Evolutionary conservation across 164 flowering plant genomes (phyloP).

Genomic region (Dillenia turbinata): DNA sequence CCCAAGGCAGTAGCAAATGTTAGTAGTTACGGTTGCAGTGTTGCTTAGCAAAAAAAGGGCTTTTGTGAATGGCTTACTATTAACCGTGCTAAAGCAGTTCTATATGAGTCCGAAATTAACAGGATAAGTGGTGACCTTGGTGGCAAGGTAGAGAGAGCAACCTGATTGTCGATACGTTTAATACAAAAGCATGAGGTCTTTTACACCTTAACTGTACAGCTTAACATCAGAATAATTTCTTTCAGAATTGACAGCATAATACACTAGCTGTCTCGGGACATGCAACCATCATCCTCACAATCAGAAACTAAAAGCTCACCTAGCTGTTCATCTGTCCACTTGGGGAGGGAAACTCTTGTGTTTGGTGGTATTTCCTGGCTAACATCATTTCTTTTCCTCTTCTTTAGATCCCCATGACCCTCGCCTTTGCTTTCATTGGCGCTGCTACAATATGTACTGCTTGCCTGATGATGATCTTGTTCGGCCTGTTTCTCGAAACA

Average conservation of each 20-base stretch:
- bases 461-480: constrained; percentile 5
- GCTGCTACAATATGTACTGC: constrained; percentile 4
- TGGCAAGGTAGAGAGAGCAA: no score
- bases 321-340: constrained; percentile 83
- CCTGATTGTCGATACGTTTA: no score
- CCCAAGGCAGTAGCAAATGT: no score
- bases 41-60: no score
- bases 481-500: neutral
- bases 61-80: no score
- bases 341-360: constrained; percentile 30
- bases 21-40: no score
- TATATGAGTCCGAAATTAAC: no score
- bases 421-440: constrained; percentile 4
- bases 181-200: neutral
- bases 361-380: constrained; percentile 19
- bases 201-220: no score
- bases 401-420: constrained; percentile 11
- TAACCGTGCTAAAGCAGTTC: no score
- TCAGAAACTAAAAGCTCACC: constrained; percentile 46
- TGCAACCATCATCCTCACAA: constrained; percentile 22
- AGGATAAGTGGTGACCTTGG: no score
- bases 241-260: neutral
- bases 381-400: constrained; percentile 7
- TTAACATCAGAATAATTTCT: no score
- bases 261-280: constrained; percentile 1